Evolutionary conservation across 2,329 filamentous ascomycete species (phyloP).

Genomic region (Orbilia oligospora): DNA sequence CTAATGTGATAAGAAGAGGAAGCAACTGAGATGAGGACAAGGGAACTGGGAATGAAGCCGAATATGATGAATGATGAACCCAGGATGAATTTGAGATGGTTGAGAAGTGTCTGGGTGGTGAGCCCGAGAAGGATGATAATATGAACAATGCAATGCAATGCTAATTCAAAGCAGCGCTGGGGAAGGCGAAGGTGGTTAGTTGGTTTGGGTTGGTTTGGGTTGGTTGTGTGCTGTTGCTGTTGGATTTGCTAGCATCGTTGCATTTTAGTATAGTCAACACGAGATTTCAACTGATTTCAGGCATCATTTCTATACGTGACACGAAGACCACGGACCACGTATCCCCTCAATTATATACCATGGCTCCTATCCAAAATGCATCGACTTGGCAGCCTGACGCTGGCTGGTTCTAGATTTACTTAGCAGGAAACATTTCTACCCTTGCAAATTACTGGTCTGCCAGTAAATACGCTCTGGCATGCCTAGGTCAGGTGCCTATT

Average conservation of each 20-base stretch:
- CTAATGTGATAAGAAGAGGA: background rate
- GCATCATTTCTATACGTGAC: slow-evolving; percentile 1
- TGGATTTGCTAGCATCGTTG: slow-evolving; percentile 37
- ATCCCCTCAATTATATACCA: background rate
- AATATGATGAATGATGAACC: background rate
- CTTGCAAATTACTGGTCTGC: too few species aligned
- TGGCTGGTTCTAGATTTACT: too few species aligned
- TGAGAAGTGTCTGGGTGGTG: background rate
- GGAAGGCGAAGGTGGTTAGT: background rate
- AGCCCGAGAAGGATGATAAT: background rate
- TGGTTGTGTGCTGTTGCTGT: slow-evolving; percentile 28
- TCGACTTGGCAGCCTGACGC: background rate
- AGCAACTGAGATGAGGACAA: background rate
- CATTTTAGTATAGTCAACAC: slow-evolving; percentile 16
- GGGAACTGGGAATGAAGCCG: background rate
- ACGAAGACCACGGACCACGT: background rate
- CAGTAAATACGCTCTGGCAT: too few species aligned
- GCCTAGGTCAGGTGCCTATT: too few species aligned
- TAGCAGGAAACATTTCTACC: too few species aligned
- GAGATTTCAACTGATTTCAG: slow-evolving; percentile 13
- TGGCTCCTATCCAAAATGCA: too few species aligned
- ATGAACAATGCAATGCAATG: background rate
- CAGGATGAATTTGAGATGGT: background rate
- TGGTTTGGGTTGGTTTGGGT: slow-evolving; percentile 4
- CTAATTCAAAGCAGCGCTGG: background rate